phyloP scores from a whole-genome alignment of 2,329 filamentous ascomycete genomes.

The Byssochlamys sp. region DNA sequence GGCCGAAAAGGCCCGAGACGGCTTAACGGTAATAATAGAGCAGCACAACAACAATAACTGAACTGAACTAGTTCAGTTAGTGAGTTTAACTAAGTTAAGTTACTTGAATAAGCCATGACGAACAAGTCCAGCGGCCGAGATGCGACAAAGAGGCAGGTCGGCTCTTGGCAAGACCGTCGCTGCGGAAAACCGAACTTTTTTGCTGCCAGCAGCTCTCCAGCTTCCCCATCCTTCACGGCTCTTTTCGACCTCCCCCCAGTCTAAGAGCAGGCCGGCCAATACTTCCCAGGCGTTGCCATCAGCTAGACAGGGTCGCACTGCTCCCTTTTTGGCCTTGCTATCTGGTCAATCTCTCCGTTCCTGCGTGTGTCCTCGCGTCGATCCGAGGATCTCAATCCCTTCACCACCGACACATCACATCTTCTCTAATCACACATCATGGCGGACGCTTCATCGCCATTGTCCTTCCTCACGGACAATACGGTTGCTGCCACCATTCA shows the following conservation, averaged over 20 bases:
- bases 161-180: slow-evolving; percentile 4
- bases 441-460: slow-evolving; percentile 38
- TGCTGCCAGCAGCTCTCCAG: slow-evolving; percentile 16
- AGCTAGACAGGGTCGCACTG: slow-evolving; percentile 13
- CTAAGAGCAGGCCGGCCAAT: slow-evolving; percentile 14
- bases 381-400: slow-evolving; percentile 16
- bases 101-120: slow-evolving; percentile 6
- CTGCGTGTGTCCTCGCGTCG: slow-evolving; percentile 9
- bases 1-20: not conserved
- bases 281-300: slow-evolving; percentile 3
- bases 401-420: slow-evolving; percentile 12
- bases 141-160: slow-evolving; percentile 18
- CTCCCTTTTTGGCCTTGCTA: slow-evolving; percentile 14
- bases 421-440: slow-evolving; percentile 22
- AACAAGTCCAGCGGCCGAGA: slow-evolving; percentile 15
- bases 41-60: slow-evolving; percentile 2
- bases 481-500: slow-evolving; percentile 58
- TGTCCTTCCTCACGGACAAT: slow-evolving; percentile 64
- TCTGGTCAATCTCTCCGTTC: slow-evolving; percentile 19
- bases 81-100: no score
- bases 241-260: slow-evolving; percentile 5
- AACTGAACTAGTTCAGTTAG: no score
- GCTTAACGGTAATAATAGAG: not conserved
- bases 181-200: slow-evolving; percentile 25
- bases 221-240: slow-evolving; percentile 5